Conservation (phyloP, 2,329 filamentous ascomycete species). For the Fusarium graminum region DNA sequence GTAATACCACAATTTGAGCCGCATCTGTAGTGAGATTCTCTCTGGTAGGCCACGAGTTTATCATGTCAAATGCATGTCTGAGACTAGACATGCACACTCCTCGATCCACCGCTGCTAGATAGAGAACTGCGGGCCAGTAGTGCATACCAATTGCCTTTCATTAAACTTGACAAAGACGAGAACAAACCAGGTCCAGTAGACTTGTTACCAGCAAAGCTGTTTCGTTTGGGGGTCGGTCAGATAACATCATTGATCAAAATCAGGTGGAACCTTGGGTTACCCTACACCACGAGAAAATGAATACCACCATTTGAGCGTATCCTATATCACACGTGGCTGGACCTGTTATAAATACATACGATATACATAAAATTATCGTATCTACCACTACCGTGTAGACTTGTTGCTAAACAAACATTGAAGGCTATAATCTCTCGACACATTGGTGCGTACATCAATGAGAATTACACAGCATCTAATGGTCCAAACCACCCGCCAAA, state of each 20-base stretch:
- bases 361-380: background rate
- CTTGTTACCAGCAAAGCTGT: background rate
- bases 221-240: conserved; percentile 5
- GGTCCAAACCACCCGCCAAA: too few species aligned
- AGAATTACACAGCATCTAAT: too few species aligned
- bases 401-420: too few species aligned
- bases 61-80: conserved; percentile 16
- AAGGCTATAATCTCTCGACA: too few species aligned
- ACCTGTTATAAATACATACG: background rate
- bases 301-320: too few species aligned
- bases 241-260: background rate
- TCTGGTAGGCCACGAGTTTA: conserved; percentile 17
- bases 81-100: conserved; percentile 30
- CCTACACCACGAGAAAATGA: background rate
- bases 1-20: conserved; percentile 24
- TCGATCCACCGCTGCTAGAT: background rate
- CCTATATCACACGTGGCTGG: too few species aligned
- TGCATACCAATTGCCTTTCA: background rate
- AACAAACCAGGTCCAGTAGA: background rate
- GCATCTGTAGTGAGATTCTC: conserved; percentile 5
- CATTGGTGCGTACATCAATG: too few species aligned
- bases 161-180: conserved; percentile 7
- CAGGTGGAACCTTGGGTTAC: background rate
- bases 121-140: conserved; percentile 9
- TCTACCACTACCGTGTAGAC: background rate